phyloP scores from a whole-genome alignment of 495 filamentous ascomycete genomes.

The Penicillium ucsense region DNA sequence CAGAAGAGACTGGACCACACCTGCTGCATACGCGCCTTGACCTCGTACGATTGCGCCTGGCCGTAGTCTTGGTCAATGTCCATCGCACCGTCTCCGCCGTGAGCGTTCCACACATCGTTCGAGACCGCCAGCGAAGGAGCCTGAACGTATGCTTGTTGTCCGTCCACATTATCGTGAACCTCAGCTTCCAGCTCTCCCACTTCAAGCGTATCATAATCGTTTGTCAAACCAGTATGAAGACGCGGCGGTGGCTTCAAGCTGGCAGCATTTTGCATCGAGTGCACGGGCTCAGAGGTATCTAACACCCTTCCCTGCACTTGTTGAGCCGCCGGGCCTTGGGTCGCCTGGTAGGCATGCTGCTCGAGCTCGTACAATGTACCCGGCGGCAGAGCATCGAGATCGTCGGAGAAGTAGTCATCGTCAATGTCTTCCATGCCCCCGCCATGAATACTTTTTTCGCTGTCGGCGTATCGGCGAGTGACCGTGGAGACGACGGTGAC shows the following conservation, averaged over 20 bases:
- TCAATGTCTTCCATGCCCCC: constrained; percentile 49
- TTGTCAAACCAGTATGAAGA: constrained; percentile 33
- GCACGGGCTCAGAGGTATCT: constrained; percentile 1
- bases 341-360: constrained; percentile 44
- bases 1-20: constrained; percentile 3
- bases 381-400: constrained; percentile 47
- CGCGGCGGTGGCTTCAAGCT: constrained; percentile 22
- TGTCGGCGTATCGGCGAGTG: not conserved
- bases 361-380: constrained; percentile 45
- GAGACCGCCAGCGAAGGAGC: constrained; percentile 1
- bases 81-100: constrained; percentile 13
- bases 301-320: constrained; percentile 5
- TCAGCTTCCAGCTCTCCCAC: constrained; percentile 47
- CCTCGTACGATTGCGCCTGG: constrained; percentile 8
- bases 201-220: constrained; percentile 45
- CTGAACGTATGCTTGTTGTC: constrained; percentile 18
- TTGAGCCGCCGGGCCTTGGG: constrained; percentile 24
- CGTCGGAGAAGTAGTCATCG: constrained; percentile 58
- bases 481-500: not conserved
- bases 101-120: constrained; percentile 1
- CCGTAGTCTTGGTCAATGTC: constrained; percentile 25
- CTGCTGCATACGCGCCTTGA: constrained; percentile 23
- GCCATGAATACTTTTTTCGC: constrained; percentile 30
- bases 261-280: constrained; percentile 2
- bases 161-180: constrained; percentile 36